These are phyloP conservation scores for Nakazawaea anatomiae DNA, from an alignment of 805 yeast species.

Conservation along the genomic window DNA sequence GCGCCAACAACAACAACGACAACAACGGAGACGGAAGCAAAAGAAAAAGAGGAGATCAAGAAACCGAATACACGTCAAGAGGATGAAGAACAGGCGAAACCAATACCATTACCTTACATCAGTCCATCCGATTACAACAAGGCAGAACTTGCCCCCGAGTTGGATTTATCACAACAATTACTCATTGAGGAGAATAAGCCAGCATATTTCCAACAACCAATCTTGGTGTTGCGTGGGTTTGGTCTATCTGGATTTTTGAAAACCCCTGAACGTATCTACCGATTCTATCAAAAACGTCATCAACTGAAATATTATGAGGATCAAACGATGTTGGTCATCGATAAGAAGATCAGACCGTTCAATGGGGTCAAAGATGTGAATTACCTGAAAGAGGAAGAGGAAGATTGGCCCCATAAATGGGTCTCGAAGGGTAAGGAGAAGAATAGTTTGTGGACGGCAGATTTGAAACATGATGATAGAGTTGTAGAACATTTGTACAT, in stretches of 20 bases:
- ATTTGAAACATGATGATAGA: slow-evolving; percentile 63
- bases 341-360: slow-evolving; percentile 49
- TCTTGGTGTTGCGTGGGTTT: slow-evolving; percentile 69
- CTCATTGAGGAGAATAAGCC: slow-evolving; percentile 33
- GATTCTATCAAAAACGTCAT: slow-evolving; percentile 72
- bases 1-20: too few species aligned
- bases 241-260: slow-evolving; percentile 73
- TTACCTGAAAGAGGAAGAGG: slow-evolving; percentile 57
- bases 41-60: slow-evolving; percentile 30
- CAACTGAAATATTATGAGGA: slow-evolving; percentile 60
- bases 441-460: slow-evolving; percentile 84
- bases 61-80: slow-evolving; percentile 17
- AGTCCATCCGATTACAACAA: slow-evolving; percentile 48
- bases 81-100: slow-evolving; percentile 22
- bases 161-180: slow-evolving; percentile 29
- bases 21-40: too few species aligned
- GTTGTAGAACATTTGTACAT: slow-evolving; percentile 49
- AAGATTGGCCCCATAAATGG: slow-evolving; percentile 87
- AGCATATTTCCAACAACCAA: slow-evolving; percentile 68
- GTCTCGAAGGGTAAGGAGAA: slow-evolving; percentile 67
- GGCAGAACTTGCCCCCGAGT: slow-evolving; percentile 55
- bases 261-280: slow-evolving; percentile 68
- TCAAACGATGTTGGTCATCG: slow-evolving; percentile 43
- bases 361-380: slow-evolving; percentile 39
- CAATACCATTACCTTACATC: slow-evolving; percentile 58